These are phyloP conservation scores for Gleditsia sinensis DNA, from an alignment of 306 rosid genomes.

Conservation along the genomic window DNA sequence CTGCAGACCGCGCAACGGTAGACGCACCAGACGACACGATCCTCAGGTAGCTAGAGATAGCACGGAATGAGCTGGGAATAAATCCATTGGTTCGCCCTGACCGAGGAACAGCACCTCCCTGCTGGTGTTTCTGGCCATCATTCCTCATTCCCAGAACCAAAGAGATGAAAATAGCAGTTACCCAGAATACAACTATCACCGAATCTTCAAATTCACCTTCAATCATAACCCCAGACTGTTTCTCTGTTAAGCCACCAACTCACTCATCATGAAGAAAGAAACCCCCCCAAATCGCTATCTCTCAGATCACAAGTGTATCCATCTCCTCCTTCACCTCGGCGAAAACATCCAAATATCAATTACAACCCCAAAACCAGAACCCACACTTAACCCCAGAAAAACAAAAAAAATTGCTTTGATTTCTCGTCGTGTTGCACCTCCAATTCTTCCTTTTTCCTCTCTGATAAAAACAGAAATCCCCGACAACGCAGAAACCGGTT, in stretches of 20 bases:
- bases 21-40: conserved; percentile 84
- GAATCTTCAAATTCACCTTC: conserved; percentile 48
- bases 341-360: conserved; percentile 44
- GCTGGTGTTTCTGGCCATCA: conserved; percentile 62
- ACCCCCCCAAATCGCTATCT: conserved; percentile 44
- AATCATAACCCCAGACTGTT: conserved; percentile 71
- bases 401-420: conserved; percentile 26
- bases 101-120: conserved; percentile 51
- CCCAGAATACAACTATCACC: conserved; percentile 42
- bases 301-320: conserved; percentile 50
- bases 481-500: conserved; percentile 32
- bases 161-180: conserved; percentile 42
- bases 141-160: conserved; percentile 77
- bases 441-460: background rate
- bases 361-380: background rate
- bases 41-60: conserved; percentile 70
- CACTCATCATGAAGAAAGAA: conserved; percentile 41
- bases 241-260: conserved; percentile 29
- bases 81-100: conserved; percentile 56
- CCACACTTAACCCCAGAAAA: conserved; percentile 14
- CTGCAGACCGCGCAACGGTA: conserved; percentile 77
- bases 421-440: conserved; percentile 33
- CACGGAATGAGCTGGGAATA: conserved; percentile 70
- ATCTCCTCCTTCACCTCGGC: conserved; percentile 43
- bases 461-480: background rate